Base-by-base conservation (phyloP, 352 stramenopile genomes). In the Pythium phragmitis region DNA sequence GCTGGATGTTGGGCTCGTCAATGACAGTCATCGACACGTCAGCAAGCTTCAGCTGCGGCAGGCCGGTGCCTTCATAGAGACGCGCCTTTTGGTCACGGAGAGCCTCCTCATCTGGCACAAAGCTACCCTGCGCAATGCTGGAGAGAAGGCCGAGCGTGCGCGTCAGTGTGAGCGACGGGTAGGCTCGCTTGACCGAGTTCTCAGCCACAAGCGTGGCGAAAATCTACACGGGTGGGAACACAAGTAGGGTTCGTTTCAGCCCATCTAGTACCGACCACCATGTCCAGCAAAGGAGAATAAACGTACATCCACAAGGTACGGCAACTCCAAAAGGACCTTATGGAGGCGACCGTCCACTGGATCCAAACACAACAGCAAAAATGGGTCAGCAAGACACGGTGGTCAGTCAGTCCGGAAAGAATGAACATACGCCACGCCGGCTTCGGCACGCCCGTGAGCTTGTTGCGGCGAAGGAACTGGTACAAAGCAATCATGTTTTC, bases 401-500 rank as follows among this genome's bases (percentile, higher is more conserved):
- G 6, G 21, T 50, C 26, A 52, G 21, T 39, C 6, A 45, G 12
- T 12, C 45, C 34, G 34, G 16, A 19, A 5, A 6, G 34, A 39
- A 0, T 39, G 34, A 19, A 75, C 75, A 61, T 69, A 89, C 80
- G 43, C 82, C 83, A 92, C 33, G 66, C 69, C 9, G 84, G 87
- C 63, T 87, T 87, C 23, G 80, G 73, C 3, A 95, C 77, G 23
- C 81, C 79, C 1, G 72, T 73, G 17, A 91, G 67, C 55, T 92
- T 91, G 63, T 80, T 75, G 14, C 83, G 85, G 28, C 82, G 82
- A 17, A 93, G 61, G 56, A 79, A 92, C 62, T 89, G 82, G 63
- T 95, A 93, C 56, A 93, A 34, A 23, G 87, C 84, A 57, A 95
- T 79, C 75, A 95, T 88, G 61, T 93, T 91, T 61, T 94, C 85